Base-by-base conservation (phyloP, 768 basidiomycete genomes). In the Mycena pura region DNA sequence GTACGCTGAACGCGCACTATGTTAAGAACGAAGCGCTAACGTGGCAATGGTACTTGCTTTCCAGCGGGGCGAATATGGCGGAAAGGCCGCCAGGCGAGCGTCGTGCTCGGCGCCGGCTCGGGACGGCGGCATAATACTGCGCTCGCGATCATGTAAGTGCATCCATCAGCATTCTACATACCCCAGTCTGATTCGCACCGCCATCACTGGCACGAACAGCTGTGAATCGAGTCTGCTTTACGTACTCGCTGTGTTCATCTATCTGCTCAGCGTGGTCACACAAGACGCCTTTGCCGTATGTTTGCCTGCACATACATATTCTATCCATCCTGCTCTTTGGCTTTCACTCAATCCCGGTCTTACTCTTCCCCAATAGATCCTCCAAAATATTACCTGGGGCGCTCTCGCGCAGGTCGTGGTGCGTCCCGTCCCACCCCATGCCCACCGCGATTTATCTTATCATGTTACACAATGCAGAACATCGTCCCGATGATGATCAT, bases 191-290 rank as follows among this genome's bases (percentile, higher is more conserved):
- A n/a, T n/a, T n/a, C n/a, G n/a, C n/a, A n/a, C n/a, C n/a, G n/a
- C n/a, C n/a, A n/a, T n/a, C n/a, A n/a, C n/a, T n/a, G n/a, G n/a
- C n/a, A n/a, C n/a, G n/a, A n/a, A n/a, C 19, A 57, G 57, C 38
- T 57, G 57, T 47, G 57, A 57, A 22, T 57, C 57, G 1, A 57
- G 57, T 21, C 47, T 57, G 11, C 47, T 57, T 6, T 57, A 57
- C 22, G 28, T 57, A 0, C 13, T 57, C 5, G 24, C 9, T 7
- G 15, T 57, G 6, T n/a, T 49, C 10, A 14, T 57, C 6, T 57
- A 57, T 31, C 3, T 49, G 39, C 32, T 57, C 13, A 6, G 39
- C 11, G 17, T 14, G n/a, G 14, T 46, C 15, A 28, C 10, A 2
- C 3, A 11, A 14, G 6, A 17, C 8, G 25, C 14, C 3, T 25